A percentile compares a stretch with the other conserved stretches of the same genome.
These are phyloP conservation scores for Antrodiella citrinella DNA, from an alignment of 768 basidiomycete species.

Conservation along the genomic window DNA sequence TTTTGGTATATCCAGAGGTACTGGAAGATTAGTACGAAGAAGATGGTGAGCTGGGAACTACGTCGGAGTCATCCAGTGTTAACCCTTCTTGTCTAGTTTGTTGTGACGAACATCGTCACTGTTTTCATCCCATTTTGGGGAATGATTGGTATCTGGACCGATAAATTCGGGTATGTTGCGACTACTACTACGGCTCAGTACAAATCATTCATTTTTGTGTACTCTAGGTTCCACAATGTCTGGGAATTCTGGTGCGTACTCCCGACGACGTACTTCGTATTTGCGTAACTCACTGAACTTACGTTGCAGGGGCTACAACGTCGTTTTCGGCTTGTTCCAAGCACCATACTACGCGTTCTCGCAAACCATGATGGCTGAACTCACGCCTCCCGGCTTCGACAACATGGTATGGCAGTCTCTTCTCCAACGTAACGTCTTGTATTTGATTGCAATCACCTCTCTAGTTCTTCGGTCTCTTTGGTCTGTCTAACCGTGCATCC, in stretches of 20 bases:
- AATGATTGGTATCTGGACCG: constrained; percentile 80
- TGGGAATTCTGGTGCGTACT: constrained; percentile 87
- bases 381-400: constrained; percentile 82
- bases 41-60: constrained; percentile 72
- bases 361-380: constrained; percentile 84
- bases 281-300: background rate
- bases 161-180: constrained; percentile 58
- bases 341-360: constrained; percentile 84
- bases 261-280: too few relatives aligned
- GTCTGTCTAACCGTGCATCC: constrained; percentile 78
- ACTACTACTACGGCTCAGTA: too few relatives aligned
- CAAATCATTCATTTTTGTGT: constrained; percentile 8
- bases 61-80: too few relatives aligned
- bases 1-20: constrained; percentile 82
- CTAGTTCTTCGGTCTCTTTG: constrained; percentile 83
- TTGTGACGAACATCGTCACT: constrained; percentile 68
- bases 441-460: too few relatives aligned
- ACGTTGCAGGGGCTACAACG: constrained; percentile 59
- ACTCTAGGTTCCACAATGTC: constrained; percentile 56
- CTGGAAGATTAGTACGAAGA: constrained; percentile 75
- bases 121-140: constrained; percentile 80
- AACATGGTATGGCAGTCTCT: constrained; percentile 63
- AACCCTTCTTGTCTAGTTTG: constrained; percentile 39
- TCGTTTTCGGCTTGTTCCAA: constrained; percentile 75
- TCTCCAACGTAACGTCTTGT: background rate